Evolutionary conservation across 1,139 yeast species (phyloP).

Genomic region (Candida albicans): DNA sequence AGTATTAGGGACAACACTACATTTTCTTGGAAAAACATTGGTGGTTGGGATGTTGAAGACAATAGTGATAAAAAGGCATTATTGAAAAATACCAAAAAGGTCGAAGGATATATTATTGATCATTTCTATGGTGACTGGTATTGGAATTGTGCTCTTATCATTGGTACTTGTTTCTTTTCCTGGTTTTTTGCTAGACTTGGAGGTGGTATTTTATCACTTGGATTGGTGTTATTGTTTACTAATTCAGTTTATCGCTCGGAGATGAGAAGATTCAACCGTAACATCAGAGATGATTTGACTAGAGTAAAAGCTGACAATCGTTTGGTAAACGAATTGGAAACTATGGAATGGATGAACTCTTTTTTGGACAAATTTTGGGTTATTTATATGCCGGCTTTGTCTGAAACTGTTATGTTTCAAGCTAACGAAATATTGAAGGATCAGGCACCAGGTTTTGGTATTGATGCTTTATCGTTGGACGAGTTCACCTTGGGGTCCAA

Average conservation of each 20-base stretch:
- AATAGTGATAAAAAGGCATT: slow-evolving; percentile 26
- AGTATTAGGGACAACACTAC: slow-evolving; percentile 33
- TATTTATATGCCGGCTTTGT: slow-evolving; percentile 80
- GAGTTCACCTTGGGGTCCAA: slow-evolving; percentile 79
- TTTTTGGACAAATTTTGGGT: slow-evolving; percentile 82
- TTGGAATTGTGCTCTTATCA: slow-evolving; percentile 61
- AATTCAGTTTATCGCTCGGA: slow-evolving; percentile 69
- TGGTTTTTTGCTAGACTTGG: slow-evolving; percentile 62
- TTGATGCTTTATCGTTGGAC: slow-evolving; percentile 67
- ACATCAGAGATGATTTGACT: slow-evolving; percentile 70
- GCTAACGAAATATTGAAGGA: slow-evolving; percentile 67
- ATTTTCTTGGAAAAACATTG: slow-evolving; percentile 44
- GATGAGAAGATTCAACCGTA: slow-evolving; percentile 69
- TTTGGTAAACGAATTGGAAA: slow-evolving; percentile 62
- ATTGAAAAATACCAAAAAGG: slow-evolving; percentile 25
- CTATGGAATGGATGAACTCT: slow-evolving; percentile 78
- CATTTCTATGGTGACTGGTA: slow-evolving; percentile 72
- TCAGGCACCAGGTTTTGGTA: slow-evolving; percentile 80
- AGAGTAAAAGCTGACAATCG: slow-evolving; percentile 60
- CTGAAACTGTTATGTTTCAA: slow-evolving; percentile 69
- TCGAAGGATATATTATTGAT: slow-evolving; percentile 65
- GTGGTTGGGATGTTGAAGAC: slow-evolving; percentile 36
- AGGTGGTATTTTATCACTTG: slow-evolving; percentile 57
- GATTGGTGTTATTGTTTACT: slow-evolving; percentile 58
- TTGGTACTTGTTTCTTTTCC: slow-evolving; percentile 72